A percentile compares a stretch with the other conserved stretches of the same genome.
Conservation (phyloP, 1,284 basidiomycete genomes). For the Dichomitus squalens region DNA sequence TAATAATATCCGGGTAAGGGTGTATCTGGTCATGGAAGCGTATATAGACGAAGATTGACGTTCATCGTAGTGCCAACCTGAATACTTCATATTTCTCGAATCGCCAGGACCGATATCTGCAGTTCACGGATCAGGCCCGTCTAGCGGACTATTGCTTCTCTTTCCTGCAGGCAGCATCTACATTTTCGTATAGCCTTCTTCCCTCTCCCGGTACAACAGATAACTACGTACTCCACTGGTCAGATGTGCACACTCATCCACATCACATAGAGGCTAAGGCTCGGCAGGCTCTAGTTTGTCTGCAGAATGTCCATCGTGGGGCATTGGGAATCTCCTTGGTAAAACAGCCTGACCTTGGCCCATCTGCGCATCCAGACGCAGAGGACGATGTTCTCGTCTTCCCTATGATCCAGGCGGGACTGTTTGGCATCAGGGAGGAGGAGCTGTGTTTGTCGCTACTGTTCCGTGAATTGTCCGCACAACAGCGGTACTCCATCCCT, state of each 20-base stretch:
- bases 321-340: constrained; percentile 19
- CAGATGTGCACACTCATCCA: constrained; percentile 55
- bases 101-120: constrained; percentile 92
- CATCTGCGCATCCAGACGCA: not conserved
- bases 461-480: constrained; percentile 47
- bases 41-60: constrained; percentile 1
- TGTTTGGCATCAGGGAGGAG: constrained; percentile 83
- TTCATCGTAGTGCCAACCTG: constrained; percentile 81
- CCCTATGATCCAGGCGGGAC: constrained; percentile 86
- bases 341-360: not conserved
- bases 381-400: constrained; percentile 62
- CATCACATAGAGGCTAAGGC: constrained; percentile 61
- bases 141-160: constrained; percentile 85
- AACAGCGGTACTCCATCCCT: constrained; percentile 4
- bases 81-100: constrained; percentile 94
- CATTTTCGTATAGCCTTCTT: constrained; percentile 75
- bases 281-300: constrained; percentile 44
- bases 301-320: constrained; percentile 50
- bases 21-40: not conserved
- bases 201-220: constrained; percentile 34
- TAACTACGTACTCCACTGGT: constrained; percentile 56
- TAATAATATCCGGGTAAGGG: constrained; percentile 91
- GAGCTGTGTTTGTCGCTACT: constrained; percentile 64
- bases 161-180: constrained; percentile 71
- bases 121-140: constrained; percentile 62